A percentile compares a stretch with the other conserved stretches of the same genome.
Evolutionary conservation across 306 rosid species (phyloP).

Genomic region (Prunus padus): DNA sequence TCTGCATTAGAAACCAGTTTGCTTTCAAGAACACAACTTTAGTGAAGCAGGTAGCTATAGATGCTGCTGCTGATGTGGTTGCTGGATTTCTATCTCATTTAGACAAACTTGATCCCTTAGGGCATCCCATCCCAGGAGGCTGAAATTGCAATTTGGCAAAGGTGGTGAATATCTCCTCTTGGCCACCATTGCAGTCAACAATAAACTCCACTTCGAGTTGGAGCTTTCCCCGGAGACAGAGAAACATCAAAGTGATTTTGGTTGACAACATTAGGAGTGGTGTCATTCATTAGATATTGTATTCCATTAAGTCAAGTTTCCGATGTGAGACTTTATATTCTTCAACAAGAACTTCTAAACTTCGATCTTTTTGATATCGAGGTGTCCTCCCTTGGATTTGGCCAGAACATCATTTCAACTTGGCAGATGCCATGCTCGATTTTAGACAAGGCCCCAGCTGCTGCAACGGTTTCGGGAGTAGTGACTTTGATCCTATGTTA

Average conservation of each 20-base stretch:
- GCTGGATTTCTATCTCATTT: slow-evolving; percentile 34
- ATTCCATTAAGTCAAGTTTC: no score
- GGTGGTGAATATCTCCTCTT: slow-evolving; percentile 33
- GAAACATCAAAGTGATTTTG: slow-evolving; percentile 36
- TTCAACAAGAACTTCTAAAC: slow-evolving; percentile 55
- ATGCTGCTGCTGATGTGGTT: slow-evolving; percentile 35
- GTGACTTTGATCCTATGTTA: slow-evolving; percentile 64
- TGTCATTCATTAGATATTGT: no score
- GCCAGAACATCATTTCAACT: slow-evolving; percentile 62
- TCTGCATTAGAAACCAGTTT: slow-evolving; percentile 58
- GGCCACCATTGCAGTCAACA: slow-evolving; percentile 49
- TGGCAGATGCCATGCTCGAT: slow-evolving; percentile 68
- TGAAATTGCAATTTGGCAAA: slow-evolving; percentile 46
- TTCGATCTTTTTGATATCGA: slow-evolving; percentile 42
- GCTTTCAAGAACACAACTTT: slow-evolving; percentile 54
- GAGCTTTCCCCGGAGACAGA: slow-evolving; percentile 45
- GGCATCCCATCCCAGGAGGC: slow-evolving; percentile 60
- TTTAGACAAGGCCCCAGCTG: slow-evolving; percentile 52
- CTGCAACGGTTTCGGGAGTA: slow-evolving; percentile 23
- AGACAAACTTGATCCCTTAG: slow-evolving; percentile 50
- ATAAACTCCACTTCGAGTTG: slow-evolving; percentile 58
- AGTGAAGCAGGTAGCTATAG: slow-evolving; percentile 33
- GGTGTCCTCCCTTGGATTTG: slow-evolving; percentile 59
- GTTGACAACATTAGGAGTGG: no score
- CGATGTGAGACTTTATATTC: no score